phyloP scores from a whole-genome alignment of 352 stramenopile genomes.

The Globisporangium irregulare region DNA sequence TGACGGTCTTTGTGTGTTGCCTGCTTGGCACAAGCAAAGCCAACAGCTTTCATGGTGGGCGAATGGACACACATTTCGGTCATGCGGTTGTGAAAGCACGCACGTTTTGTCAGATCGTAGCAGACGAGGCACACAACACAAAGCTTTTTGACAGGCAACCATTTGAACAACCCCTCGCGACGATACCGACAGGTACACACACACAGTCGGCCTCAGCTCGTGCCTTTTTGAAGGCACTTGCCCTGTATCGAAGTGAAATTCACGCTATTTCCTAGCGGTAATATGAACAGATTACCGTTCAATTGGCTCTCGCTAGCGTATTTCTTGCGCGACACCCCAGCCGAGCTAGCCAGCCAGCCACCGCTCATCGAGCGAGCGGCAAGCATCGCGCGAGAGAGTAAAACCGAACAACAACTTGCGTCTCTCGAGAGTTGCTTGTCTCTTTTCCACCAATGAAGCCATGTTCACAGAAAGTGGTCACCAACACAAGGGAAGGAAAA shows the following conservation, averaged over 20 bases:
- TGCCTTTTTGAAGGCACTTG: too few species aligned
- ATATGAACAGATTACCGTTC: background rate
- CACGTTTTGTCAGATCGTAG: conserved; percentile 8
- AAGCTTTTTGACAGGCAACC: background rate
- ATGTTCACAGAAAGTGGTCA: background rate
- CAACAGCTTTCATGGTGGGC: background rate
- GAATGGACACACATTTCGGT: conserved; percentile 2
- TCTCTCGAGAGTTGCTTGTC: background rate
- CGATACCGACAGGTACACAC: background rate
- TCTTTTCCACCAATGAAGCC: background rate
- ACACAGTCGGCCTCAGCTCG: background rate
- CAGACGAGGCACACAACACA: background rate
- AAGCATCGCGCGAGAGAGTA: conserved; percentile 2
- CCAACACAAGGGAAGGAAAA: background rate
- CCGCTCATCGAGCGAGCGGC: background rate
- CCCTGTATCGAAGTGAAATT: background rate
- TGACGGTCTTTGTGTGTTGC: background rate
- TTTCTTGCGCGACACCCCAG: background rate
- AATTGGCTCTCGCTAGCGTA: background rate
- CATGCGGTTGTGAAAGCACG: conserved; percentile 6
- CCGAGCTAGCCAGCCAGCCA: background rate
- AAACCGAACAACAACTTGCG: conserved; percentile 1
- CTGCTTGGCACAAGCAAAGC: too few species aligned
- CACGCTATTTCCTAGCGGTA: conserved; percentile 1
- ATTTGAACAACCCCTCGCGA: too few species aligned